Percentiles rank a stretch among this genome's conserved stretches.
These are phyloP conservation scores for Inga laurina DNA, from an alignment of 306 rosid genomes.

Conservation along the genomic window DNA sequence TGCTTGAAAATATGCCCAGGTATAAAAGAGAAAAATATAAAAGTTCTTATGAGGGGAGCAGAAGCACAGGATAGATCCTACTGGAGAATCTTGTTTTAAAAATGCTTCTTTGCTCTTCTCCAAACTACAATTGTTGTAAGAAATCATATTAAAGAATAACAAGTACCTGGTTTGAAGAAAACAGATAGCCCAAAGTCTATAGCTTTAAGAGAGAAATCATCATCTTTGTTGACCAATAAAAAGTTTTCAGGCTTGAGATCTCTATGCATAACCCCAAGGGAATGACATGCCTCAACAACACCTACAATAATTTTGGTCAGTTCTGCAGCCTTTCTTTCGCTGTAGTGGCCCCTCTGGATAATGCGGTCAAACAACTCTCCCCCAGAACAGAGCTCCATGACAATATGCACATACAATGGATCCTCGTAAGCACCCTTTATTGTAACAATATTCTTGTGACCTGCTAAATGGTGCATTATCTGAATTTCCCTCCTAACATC, in stretches of 20 bases:
- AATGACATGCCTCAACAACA: constrained; percentile 94
- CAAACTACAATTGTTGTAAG: not conserved
- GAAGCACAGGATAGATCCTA: not conserved
- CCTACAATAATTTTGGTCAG: constrained; percentile 87
- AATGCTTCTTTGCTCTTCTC: not conserved
- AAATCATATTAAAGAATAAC: not conserved
- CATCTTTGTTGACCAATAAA: constrained; percentile 84
- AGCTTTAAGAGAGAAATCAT: constrained; percentile 95
- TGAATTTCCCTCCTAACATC: constrained; percentile 95
- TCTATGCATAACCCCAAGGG: constrained; percentile 96
- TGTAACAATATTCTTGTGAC: constrained; percentile 90
- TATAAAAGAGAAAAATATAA: not conserved
- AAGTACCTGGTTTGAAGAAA: constrained; percentile 89
- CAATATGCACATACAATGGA: constrained; percentile 84
- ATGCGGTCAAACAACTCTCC: constrained; percentile 93
- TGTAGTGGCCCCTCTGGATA: constrained; percentile 92
- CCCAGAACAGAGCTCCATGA: constrained; percentile 93
- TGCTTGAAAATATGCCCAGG: constrained; percentile 7
- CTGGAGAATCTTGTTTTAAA: not conserved
- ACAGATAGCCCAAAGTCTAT: constrained; percentile 97
- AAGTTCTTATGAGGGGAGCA: not conserved
- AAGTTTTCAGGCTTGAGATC: constrained; percentile 96
- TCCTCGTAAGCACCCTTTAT: constrained; percentile 96
- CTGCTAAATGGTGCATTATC: constrained; percentile 96
- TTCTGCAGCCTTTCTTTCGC: constrained; percentile 89